A percentile compares a stretch with the other conserved stretches of the same genome.
Conservation (phyloP, 2,329 filamentous ascomycete genomes). For the Xylogone sp. region DNA sequence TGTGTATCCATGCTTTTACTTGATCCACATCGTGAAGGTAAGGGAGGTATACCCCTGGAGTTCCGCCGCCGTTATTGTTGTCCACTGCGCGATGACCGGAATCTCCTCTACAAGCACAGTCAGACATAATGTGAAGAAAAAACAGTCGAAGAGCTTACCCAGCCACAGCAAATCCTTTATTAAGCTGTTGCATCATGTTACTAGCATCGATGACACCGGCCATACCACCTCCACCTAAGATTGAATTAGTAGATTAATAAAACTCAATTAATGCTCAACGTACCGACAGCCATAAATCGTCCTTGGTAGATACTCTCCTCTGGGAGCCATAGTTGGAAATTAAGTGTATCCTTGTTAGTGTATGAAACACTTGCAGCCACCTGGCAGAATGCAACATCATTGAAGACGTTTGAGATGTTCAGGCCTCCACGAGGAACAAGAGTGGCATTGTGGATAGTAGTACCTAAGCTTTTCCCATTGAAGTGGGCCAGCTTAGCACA, state of each 20-base stretch:
- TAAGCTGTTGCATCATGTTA: constrained; percentile 16
- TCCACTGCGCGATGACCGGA: constrained; percentile 18
- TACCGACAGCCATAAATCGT: constrained; percentile 22
- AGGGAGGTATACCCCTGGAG: constrained; percentile 2
- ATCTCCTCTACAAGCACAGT: constrained; percentile 9
- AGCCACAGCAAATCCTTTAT: constrained; percentile 20
- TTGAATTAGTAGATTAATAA: background rate
- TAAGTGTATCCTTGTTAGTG: constrained; percentile 16
- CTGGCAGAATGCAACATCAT: constrained; percentile 10
- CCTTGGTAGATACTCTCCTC: constrained; percentile 12
- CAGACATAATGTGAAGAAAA: background rate
- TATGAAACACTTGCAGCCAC: constrained; percentile 16
- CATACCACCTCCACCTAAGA: constrained; percentile 22
- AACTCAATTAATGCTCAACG: constrained; percentile 1
- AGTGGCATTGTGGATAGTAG: background rate
- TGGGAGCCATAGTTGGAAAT: constrained; percentile 22
- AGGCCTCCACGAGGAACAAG: background rate
- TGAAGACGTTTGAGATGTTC: background rate
- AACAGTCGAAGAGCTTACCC: constrained; percentile 4
- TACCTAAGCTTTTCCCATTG: background rate
- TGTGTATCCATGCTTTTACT: constrained; percentile 12
- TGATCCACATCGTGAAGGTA: constrained; percentile 5
- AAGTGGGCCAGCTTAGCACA: background rate
- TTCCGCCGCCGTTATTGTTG: constrained; percentile 2
- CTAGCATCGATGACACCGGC: constrained; percentile 17